phyloP scores from a whole-genome alignment of 2,329 filamentous ascomycete species.

The Colletotrichum nymphaeae region DNA sequence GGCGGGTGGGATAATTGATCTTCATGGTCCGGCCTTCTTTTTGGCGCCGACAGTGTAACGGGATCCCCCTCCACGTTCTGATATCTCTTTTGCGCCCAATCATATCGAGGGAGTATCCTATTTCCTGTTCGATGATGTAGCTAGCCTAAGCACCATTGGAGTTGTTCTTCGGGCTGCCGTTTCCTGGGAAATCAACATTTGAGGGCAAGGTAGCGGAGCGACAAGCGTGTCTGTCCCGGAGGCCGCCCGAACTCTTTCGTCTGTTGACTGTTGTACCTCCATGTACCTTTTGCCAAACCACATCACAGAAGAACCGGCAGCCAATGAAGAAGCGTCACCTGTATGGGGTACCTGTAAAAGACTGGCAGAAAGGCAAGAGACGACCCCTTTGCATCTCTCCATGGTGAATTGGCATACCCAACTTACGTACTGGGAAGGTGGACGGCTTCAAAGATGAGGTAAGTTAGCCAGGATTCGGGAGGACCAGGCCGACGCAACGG shows the following conservation, averaged over 20 bases:
- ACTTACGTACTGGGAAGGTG: neutral
- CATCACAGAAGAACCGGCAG: neutral
- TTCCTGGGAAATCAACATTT: neutral
- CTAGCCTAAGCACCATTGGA: neutral
- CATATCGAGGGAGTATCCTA: neutral
- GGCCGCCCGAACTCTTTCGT: conserved; percentile 26
- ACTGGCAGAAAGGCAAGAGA: neutral
- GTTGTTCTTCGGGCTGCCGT: conserved; percentile 1
- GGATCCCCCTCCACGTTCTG: neutral
- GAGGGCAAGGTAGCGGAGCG: neutral
- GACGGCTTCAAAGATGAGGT: conserved; percentile 1
- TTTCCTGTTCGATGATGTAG: neutral
- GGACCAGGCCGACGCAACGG: conserved; percentile 29
- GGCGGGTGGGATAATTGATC: neutral
- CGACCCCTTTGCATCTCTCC: neutral
- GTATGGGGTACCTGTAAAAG: neutral
- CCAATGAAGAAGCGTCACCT: neutral
- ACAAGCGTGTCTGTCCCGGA: conserved; percentile 5
- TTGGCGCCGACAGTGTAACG: neutral
- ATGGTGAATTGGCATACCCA: neutral
- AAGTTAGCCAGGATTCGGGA: conserved; percentile 32
- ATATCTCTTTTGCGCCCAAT: neutral
- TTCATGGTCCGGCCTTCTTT: neutral
- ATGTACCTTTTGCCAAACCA: neutral
- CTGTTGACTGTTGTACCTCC: neutral